Conservation (phyloP, 768 basidiomycete species). For the Boletus sensibilis region DNA sequence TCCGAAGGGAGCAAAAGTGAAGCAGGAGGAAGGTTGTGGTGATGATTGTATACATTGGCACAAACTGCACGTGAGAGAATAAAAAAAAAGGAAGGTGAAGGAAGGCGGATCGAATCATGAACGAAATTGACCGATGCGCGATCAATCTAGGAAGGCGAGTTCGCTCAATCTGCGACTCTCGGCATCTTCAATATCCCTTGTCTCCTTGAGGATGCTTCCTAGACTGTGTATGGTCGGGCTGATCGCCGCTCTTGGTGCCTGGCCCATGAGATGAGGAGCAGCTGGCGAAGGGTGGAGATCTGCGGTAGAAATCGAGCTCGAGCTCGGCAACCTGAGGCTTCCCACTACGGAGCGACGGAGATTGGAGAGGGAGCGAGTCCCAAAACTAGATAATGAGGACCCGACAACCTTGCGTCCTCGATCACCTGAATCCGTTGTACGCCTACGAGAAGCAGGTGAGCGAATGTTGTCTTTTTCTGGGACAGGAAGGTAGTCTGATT, state of each 20-base stretch:
- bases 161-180: slow-evolving; percentile 71
- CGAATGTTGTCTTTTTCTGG: slow-evolving; percentile 16
- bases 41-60: slow-evolving; percentile 1
- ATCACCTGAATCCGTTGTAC: slow-evolving; percentile 18
- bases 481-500: slow-evolving; percentile 5
- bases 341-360: slow-evolving; percentile 46
- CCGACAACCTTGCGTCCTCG: slow-evolving; percentile 8
- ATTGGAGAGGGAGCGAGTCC: slow-evolving; percentile 42
- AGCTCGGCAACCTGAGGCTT: slow-evolving; percentile 23
- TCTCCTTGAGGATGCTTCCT: slow-evolving; percentile 55
- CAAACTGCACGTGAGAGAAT: slow-evolving; percentile 2
- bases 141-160: slow-evolving; percentile 58
- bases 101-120: neutral
- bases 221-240: slow-evolving; percentile 58
- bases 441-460: slow-evolving; percentile 12
- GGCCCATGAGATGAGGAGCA: slow-evolving; percentile 1
- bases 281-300: slow-evolving; percentile 42
- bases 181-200: slow-evolving; percentile 58
- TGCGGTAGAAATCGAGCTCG: slow-evolving; percentile 19
- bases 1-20: neutral
- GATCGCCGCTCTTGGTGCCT: slow-evolving; percentile 41
- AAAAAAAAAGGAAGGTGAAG: neutral
- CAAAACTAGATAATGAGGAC: slow-evolving; percentile 26
- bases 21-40: neutral
- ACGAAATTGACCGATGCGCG: slow-evolving; percentile 2